phyloP scores from a whole-genome alignment of 352 stramenopile genomes.

The Peronospora destructor region DNA sequence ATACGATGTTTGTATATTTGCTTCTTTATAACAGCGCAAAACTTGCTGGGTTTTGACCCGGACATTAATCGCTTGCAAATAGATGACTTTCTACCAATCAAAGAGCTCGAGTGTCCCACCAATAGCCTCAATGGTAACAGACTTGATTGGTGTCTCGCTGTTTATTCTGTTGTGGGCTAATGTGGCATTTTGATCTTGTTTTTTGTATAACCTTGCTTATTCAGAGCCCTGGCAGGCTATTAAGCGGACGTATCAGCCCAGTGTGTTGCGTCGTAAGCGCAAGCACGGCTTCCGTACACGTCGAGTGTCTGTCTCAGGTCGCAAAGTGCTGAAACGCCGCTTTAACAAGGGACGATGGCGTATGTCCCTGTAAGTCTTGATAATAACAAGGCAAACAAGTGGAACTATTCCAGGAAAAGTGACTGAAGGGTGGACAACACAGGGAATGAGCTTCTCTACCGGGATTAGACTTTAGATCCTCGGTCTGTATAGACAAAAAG shows the following conservation, averaged over 20 bases:
- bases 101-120: slow-evolving; percentile 40
- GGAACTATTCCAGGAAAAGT: slow-evolving; percentile 1
- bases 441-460: neutral
- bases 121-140: slow-evolving; percentile 36
- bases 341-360: slow-evolving; percentile 80
- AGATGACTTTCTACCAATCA: slow-evolving; percentile 34
- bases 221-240: slow-evolving; percentile 65
- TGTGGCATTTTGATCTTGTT: neutral
- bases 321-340: slow-evolving; percentile 73
- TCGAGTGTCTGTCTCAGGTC: slow-evolving; percentile 64
- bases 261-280: slow-evolving; percentile 77
- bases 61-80: slow-evolving; percentile 30
- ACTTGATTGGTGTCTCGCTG: neutral
- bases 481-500: slow-evolving; percentile 14
- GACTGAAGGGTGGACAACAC: too few relatives aligned
- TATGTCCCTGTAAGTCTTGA: slow-evolving; percentile 61
- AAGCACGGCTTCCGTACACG: slow-evolving; percentile 83
- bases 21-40: slow-evolving; percentile 22
- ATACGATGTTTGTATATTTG: neutral
- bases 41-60: slow-evolving; percentile 41
- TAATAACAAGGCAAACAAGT: slow-evolving; percentile 9
- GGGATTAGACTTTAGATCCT: neutral
- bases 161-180: slow-evolving; percentile 1
- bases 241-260: slow-evolving; percentile 85
- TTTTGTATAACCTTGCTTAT: slow-evolving; percentile 4